Evolutionary conservation across 805 yeast species (phyloP).

Genomic region (Schwanniomyces polymorphus): DNA sequence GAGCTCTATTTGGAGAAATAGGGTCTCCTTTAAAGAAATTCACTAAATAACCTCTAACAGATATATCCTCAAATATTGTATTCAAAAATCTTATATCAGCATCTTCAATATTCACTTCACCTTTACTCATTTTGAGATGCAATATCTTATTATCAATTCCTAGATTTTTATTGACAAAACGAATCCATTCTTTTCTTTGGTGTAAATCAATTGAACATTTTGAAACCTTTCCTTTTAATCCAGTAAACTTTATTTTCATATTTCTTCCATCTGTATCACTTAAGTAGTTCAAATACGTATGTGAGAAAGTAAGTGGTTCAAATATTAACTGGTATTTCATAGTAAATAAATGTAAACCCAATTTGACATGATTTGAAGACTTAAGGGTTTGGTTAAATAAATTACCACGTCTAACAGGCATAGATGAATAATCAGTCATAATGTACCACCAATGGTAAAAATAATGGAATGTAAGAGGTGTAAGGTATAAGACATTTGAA

Average conservation of each 20-base stretch:
- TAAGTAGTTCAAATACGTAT: slow-evolving; percentile 30
- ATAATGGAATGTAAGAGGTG: slow-evolving; percentile 38
- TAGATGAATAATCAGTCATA: slow-evolving; percentile 27
- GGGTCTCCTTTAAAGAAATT: slow-evolving; percentile 13
- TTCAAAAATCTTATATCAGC: slow-evolving; percentile 69
- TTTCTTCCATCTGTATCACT: slow-evolving; percentile 19
- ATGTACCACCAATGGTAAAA: slow-evolving; percentile 46
- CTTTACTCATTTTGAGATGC: slow-evolving; percentile 61
- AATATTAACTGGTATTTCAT: slow-evolving; percentile 40
- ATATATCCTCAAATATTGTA: slow-evolving; percentile 61
- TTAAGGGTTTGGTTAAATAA: slow-evolving; percentile 19
- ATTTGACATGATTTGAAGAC: slow-evolving; percentile 23
- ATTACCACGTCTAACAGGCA: slow-evolving; percentile 37
- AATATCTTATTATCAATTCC: slow-evolving; percentile 36
- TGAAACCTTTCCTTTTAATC: slow-evolving; percentile 34
- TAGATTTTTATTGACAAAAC: slow-evolving; percentile 38
- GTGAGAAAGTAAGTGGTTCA: slow-evolving; percentile 40
- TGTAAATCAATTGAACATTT: slow-evolving; percentile 39
- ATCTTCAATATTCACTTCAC: slow-evolving; percentile 66
- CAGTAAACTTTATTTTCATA: slow-evolving; percentile 33
- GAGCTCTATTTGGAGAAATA: not conserved
- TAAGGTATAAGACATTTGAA: slow-evolving; percentile 35
- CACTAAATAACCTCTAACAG: slow-evolving; percentile 29
- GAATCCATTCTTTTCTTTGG: slow-evolving; percentile 35
- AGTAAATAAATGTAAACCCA: slow-evolving; percentile 41